A percentile compares a stretch with the other conserved stretches of the same genome.
Conservation (phyloP, 2,329 filamentous ascomycete genomes). For the Emergomyces africanus region DNA sequence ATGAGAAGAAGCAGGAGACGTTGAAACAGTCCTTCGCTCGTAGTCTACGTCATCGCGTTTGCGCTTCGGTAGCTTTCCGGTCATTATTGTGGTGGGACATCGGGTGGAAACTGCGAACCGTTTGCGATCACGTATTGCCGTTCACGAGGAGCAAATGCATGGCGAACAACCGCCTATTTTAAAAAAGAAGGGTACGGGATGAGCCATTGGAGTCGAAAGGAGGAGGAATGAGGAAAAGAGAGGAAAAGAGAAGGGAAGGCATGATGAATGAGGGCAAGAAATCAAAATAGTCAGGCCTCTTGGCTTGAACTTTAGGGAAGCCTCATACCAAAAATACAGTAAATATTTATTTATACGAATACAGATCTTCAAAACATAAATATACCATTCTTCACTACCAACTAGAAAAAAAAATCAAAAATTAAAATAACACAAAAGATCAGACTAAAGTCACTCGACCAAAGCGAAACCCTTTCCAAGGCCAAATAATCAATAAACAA, state of each 20-base stretch:
- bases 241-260: no score
- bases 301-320: no score
- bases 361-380: background rate
- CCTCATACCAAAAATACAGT: no score
- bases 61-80: constrained; percentile 21
- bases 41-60: constrained; percentile 23
- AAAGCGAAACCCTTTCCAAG: constrained; percentile 19
- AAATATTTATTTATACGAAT: no score
- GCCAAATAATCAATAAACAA: constrained; percentile 19
- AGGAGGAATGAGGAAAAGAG: background rate
- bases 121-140: background rate
- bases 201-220: background rate
- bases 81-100: constrained; percentile 10
- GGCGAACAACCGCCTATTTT: background rate
- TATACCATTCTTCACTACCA: background rate
- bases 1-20: constrained; percentile 21
- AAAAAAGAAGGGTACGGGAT: background rate
- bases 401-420: background rate
- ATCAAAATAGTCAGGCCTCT: no score
- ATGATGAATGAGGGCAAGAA: no score
- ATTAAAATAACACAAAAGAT: background rate
- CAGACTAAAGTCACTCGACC: constrained; percentile 3
- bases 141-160: background rate
- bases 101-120: background rate
- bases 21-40: constrained; percentile 17